Evolutionary conservation across 192 early-diverging fungal species (phyloP), one percentile per base, ranked within the genome.

Genomic region (Linnemannia schmuckeri): DNA sequence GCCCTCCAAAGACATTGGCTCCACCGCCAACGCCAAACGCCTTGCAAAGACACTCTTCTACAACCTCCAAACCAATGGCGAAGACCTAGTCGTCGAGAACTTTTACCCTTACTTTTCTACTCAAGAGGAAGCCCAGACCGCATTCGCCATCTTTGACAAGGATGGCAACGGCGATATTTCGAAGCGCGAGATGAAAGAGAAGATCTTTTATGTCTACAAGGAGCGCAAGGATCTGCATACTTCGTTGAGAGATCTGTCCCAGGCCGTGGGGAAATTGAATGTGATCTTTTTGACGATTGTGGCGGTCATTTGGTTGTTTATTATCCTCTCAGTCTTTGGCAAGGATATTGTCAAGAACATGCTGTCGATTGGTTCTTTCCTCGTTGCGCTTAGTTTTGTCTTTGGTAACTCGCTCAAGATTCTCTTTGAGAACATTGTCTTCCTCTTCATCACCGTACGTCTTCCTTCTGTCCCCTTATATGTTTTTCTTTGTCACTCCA

Each of bases 161-260:
- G 97, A 98, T 87, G 91, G 92, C 30, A 97, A 97, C 85, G 96
- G 96, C 41, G 96, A 97, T 72, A 93, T 98, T 52, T 95, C 94
- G 80, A 93, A 94, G 76, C 89, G 89, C 41, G 97, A 98, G 87
- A 92, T 98, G 84, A 96, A 95, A 54, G 93, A 95, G 74, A 90
- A 91, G 69, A 94, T 97, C 55, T 87, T 97, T 52, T 89, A 91
- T 24, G 94, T 96, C 22, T 98, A 97, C 89, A 92, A 93, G 82
- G 97, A 98, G 74, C 93, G 96, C n/a, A 92, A 95, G 44, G 88
- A 91, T 38, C 84, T 98, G 44, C 86, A 93, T 54, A 89, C 88
- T 20, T 95, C 96, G 2, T 88, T 98, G 63, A 88, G 84, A 44
- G 96, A 98, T 87, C 91, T 97, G 83, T 94, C 94, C 18, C 95